A percentile compares a stretch with the other conserved stretches of the same genome.
Evolutionary conservation across 345 rosid species (phyloP).

Genomic region (Adansonia digitata): DNA sequence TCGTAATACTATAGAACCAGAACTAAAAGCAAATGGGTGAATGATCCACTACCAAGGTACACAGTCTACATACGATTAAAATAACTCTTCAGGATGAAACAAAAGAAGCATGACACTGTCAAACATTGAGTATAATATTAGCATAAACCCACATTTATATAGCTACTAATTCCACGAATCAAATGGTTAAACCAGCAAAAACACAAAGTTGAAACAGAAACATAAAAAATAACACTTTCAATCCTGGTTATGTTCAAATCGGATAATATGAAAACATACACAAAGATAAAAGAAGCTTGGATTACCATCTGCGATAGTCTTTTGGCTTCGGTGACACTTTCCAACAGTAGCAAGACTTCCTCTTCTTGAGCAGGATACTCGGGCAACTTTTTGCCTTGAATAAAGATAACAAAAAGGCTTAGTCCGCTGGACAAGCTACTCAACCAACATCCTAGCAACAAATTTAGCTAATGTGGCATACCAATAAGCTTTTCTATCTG

Average conservation of each 20-base stretch:
- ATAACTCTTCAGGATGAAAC: background rate
- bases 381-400: slow-evolving; percentile 73
- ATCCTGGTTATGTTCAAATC: background rate
- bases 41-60: background rate
- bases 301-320: slow-evolving; percentile 12
- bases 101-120: background rate
- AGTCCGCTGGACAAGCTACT: background rate
- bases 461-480: slow-evolving; percentile 19
- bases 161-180: background rate
- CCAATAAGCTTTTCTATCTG: slow-evolving; percentile 89
- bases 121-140: background rate
- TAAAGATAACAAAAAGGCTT: background rate
- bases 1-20: background rate
- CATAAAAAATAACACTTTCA: background rate
- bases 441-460: background rate
- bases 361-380: slow-evolving; percentile 69
- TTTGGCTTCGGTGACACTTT: slow-evolving; percentile 13
- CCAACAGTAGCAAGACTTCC: slow-evolving; percentile 61
- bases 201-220: background rate
- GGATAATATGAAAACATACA: background rate
- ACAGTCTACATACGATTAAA: background rate
- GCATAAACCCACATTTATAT: background rate
- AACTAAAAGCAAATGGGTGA: background rate
- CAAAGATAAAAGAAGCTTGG: background rate
- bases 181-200: background rate